These are phyloP conservation scores for Corymbia maculata DNA, from an alignment of 345 rosid species.

Conservation along the genomic window DNA sequence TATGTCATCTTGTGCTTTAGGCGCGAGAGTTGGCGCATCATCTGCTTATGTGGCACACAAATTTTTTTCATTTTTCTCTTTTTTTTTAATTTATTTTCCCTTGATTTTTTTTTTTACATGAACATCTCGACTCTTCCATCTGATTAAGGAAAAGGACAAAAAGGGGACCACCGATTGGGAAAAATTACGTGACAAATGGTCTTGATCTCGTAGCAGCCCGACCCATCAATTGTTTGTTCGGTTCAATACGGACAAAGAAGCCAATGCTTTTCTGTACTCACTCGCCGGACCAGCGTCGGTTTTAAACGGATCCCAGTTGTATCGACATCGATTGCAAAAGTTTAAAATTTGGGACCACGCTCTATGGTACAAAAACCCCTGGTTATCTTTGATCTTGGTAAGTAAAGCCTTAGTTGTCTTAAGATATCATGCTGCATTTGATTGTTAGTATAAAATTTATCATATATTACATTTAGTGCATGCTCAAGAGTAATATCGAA, in stretches of 20 bases:
- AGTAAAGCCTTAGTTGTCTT: neutral
- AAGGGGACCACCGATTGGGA: neutral
- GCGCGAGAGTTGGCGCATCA: neutral
- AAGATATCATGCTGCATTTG: neutral
- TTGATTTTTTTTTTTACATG: neutral
- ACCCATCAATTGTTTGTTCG: neutral
- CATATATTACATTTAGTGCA: too few species aligned
- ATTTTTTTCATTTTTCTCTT: neutral
- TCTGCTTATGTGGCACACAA: neutral
- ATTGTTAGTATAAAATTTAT: too few species aligned
- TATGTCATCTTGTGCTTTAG: neutral
- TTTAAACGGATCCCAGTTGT: neutral
- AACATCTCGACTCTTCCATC: neutral
- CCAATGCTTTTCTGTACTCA: neutral
- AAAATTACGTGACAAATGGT: neutral
- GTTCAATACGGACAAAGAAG: neutral
- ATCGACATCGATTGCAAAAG: neutral
- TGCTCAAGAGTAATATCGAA: too few species aligned
- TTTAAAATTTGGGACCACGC: neutral
- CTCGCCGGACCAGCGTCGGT: neutral
- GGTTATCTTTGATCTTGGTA: neutral
- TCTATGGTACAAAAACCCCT: rapidly evolving
- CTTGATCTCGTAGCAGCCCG: neutral
- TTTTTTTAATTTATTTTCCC: neutral
- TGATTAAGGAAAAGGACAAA: neutral